These are phyloP conservation scores for Gnomoniopsis smithogilvyi DNA, from an alignment of 2,329 filamentous ascomycete genomes.

Conservation along the genomic window DNA sequence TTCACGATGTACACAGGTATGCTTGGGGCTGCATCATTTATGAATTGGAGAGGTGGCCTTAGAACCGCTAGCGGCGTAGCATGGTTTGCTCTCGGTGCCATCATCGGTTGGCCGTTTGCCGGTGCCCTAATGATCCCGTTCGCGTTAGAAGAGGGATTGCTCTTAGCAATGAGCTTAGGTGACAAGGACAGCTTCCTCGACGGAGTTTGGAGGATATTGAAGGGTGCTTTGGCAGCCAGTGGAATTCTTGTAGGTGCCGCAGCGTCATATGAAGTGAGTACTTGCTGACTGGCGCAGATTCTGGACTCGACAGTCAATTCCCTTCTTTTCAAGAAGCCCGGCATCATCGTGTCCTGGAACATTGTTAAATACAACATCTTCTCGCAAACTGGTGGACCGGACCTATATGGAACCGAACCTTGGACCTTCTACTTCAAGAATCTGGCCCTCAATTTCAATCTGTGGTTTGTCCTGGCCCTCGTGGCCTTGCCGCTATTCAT, in stretches of 20 bases:
- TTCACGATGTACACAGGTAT: slow-evolving; percentile 96
- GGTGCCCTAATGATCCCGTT: slow-evolving; percentile 79
- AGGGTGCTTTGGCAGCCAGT: slow-evolving; percentile 65
- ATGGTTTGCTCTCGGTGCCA: slow-evolving; percentile 83
- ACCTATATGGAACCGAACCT: slow-evolving; percentile 93
- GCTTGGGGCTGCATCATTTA: slow-evolving; percentile 81
- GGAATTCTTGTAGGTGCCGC: slow-evolving; percentile 61
- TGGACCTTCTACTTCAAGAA: slow-evolving; percentile 98
- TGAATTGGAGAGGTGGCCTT: slow-evolving; percentile 80
- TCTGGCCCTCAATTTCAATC: slow-evolving; percentile 87
- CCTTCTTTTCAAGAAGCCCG: slow-evolving; percentile 79
- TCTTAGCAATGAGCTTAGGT: slow-evolving; percentile 50
- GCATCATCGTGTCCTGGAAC: slow-evolving; percentile 74
- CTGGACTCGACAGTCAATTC: slow-evolving; percentile 71
- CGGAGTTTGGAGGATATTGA: slow-evolving; percentile 57
- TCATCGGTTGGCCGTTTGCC: slow-evolving; percentile 94
- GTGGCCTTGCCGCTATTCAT: slow-evolving; percentile 71
- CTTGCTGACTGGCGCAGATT: slow-evolving; percentile 44
- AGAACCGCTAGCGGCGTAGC: slow-evolving; percentile 81
- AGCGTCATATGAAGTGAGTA: background rate
- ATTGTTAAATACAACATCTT: slow-evolving; percentile 97
- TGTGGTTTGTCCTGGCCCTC: slow-evolving; percentile 85
- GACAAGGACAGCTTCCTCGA: slow-evolving; percentile 58
- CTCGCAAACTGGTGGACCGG: slow-evolving; percentile 73
- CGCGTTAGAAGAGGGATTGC: slow-evolving; percentile 67